Conservation (phyloP, 2,329 filamentous ascomycete genomes). For the Laburnicola sp. region DNA sequence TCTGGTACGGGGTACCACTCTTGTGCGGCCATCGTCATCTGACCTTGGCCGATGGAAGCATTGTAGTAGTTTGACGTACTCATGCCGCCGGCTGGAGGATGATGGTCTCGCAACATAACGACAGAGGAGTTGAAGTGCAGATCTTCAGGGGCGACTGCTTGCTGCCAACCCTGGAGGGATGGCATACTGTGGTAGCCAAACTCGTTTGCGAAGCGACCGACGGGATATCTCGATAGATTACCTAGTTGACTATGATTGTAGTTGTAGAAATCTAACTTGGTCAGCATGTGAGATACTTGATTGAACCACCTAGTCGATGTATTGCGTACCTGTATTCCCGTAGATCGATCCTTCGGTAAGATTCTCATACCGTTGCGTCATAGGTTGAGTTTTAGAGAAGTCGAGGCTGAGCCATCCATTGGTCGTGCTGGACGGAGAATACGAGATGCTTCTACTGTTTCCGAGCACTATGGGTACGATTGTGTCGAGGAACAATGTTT, state of each 20-base stretch:
- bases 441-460: conserved; percentile 63
- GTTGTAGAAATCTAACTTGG: conserved; percentile 58
- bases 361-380: conserved; percentile 62
- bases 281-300: conserved; percentile 1
- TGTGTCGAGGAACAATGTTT: conserved; percentile 60
- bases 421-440: conserved; percentile 62
- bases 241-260: conserved; percentile 59
- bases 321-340: conserved; percentile 54
- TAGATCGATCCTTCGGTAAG: conserved; percentile 57
- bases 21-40: conserved; percentile 62
- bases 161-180: conserved; percentile 60
- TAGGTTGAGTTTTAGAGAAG: conserved; percentile 56
- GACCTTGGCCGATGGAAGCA: conserved; percentile 52
- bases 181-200: conserved; percentile 68
- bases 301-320: conserved; percentile 5
- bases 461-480: conserved; percentile 61
- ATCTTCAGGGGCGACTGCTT: conserved; percentile 56
- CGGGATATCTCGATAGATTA: conserved; percentile 58
- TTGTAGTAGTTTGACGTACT: conserved; percentile 53
- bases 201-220: conserved; percentile 65
- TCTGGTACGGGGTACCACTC: conserved; percentile 61
- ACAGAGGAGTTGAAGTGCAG: conserved; percentile 61
- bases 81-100: conserved; percentile 57
- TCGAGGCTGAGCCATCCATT: conserved; percentile 62
- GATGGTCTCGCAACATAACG: conserved; percentile 61